Conservation (phyloP, 768 basidiomycete species). For the Lactifluus piperatus region DNA sequence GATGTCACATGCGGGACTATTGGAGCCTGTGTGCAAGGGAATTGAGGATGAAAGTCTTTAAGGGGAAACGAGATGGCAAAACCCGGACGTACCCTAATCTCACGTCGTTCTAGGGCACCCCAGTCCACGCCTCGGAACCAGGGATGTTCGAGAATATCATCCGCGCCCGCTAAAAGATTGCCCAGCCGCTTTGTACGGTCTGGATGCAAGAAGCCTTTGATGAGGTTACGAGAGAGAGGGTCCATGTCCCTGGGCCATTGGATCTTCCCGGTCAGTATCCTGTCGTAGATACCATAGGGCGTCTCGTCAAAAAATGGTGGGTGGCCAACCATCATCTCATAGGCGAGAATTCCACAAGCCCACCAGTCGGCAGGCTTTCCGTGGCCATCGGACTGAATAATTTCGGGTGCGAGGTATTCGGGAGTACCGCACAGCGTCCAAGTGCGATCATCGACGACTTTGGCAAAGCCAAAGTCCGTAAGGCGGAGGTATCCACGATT, state of each 20-base stretch:
- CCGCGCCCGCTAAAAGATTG: constrained; percentile 86
- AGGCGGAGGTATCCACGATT: constrained; percentile 88
- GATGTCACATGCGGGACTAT: constrained; percentile 78
- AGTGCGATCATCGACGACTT: constrained; percentile 94
- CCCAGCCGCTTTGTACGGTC: constrained; percentile 89
- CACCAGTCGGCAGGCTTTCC: constrained; percentile 99
- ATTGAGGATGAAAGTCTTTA: constrained; percentile 2
- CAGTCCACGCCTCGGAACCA: constrained; percentile 97
- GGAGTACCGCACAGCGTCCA: constrained; percentile 97
- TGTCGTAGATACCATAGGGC: constrained; percentile 97
- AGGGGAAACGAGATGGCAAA: not conserved
- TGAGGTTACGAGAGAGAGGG: constrained; percentile 78
- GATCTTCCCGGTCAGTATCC: constrained; percentile 82
- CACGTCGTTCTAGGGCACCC: constrained; percentile 76
- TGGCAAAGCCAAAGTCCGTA: constrained; percentile 98
- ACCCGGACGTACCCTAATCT: constrained; percentile 59
- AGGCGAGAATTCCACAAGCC: constrained; percentile 95
- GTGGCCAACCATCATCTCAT: constrained; percentile 98
- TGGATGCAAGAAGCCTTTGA: constrained; percentile 81
- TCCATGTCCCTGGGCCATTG: constrained; percentile 92
- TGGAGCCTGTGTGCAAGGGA: constrained; percentile 49
- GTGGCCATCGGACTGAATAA: constrained; percentile 95
- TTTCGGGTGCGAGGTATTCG: constrained; percentile 96
- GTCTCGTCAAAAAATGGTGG: constrained; percentile 98
- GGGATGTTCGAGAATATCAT: constrained; percentile 83